Percentiles rank a stretch among this genome's conserved stretches.
Evolutionary conservation across 2,329 filamentous ascomycete genomes (phyloP).

Genomic region (Pleoardoris graminearum): DNA sequence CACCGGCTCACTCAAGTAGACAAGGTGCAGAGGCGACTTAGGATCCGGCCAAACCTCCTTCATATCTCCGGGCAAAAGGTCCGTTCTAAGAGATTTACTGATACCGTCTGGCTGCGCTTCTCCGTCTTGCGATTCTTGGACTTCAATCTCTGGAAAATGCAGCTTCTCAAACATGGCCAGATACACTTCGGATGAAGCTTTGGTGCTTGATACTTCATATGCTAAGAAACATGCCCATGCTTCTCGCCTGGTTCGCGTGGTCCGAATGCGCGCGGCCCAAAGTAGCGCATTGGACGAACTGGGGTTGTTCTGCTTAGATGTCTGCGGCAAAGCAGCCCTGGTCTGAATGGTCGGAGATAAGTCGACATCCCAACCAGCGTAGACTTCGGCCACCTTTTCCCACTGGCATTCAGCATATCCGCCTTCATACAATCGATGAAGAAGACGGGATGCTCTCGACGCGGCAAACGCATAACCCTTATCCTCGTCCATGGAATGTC

Average conservation of each 20-base stretch:
- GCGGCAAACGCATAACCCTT: conserved; percentile 60
- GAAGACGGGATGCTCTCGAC: conserved; percentile 59
- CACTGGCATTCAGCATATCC: conserved; percentile 57
- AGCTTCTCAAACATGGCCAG: conserved; percentile 63
- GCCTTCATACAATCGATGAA: conserved; percentile 61
- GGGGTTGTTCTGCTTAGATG: conserved; percentile 12
- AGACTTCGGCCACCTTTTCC: conserved; percentile 59
- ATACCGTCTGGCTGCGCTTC: not conserved
- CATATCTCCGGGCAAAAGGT: conserved; percentile 62
- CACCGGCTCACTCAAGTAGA: conserved; percentile 64
- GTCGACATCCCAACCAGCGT: conserved; percentile 66
- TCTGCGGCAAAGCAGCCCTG: conserved; percentile 48
- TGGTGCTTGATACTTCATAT: conserved; percentile 52
- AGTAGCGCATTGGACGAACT: conserved; percentile 35
- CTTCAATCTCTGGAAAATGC: conserved; percentile 36
- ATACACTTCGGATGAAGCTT: conserved; percentile 51
- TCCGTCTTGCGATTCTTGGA: not conserved
- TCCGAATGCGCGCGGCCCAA: conserved; percentile 62
- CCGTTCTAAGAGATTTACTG: conserved; percentile 7
- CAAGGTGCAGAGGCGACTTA: conserved; percentile 65
- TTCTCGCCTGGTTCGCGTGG: conserved; percentile 64
- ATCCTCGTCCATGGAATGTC: conserved; percentile 62
- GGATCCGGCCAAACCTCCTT: conserved; percentile 59
- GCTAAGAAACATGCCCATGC: conserved; percentile 67
- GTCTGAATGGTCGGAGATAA: conserved; percentile 65